Base-by-base conservation (phyloP, 257 asterid genomes). In the Nicotiana undulata region DNA sequence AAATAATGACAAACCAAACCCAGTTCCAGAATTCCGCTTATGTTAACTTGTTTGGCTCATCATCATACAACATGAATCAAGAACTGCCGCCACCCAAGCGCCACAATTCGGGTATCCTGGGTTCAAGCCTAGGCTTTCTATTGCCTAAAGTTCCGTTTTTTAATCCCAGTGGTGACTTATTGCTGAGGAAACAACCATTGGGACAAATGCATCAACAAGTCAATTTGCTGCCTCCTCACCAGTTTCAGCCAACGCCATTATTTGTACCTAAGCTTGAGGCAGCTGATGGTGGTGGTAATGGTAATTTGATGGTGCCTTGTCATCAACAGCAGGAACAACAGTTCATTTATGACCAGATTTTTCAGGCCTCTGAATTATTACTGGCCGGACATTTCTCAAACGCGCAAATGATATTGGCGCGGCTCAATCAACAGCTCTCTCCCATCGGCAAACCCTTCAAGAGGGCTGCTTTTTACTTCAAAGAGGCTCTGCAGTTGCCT, bases 361-460 rank as follows among this genome's bases (percentile, higher is more conserved):
- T 29, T 18, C 83, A 86, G 89, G 93, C 91, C 44, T 84, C 85
- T 4, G 93, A 89, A 76, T 78, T 81, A 63, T 79, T 85, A 70
- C 84, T 82, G 75, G 81, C 90, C 78, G 90, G 93, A 68, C 86
- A 84, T 64, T 86, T 86, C 88, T 82, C 88, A 64, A 81, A 84
- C 87, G 91, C 90, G 87, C 89, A 86, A 80, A 82, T 83, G 91
- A 88, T 88, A 88, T 88, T 88, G 91, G 88, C 91, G 91, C 89
- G 91, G 91, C 91, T 88, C 91, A 88, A 88, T 88, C 91, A 88
- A 81, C 84, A 83, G 83, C 85, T 87, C 77, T 65, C 87, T 74
- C 89, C 88, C 51, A 77, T 31, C 63, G 89, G 75, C 17, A 86
- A 86, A 80, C 88, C 92, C 68, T 84, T 83, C 12, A 79, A 81